A percentile compares a stretch with the other conserved stretches of the same genome.
Conservation (phyloP, 1,139 yeast species). For the Scheffersomyces insectosa region DNA sequence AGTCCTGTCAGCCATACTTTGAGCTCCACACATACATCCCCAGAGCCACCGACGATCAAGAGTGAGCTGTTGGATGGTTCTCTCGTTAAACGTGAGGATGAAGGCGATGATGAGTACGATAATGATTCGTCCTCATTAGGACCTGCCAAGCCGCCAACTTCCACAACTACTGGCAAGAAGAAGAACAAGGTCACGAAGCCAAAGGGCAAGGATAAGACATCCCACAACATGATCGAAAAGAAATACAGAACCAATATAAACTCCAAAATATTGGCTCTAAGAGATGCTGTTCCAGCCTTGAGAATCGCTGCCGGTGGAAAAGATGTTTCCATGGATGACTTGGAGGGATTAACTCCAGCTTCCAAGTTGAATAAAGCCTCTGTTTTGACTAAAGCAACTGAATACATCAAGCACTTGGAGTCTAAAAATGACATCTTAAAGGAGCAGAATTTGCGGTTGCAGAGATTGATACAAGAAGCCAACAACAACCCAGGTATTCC, state of each 20-base stretch:
- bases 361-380: conserved; percentile 85
- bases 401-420: conserved; percentile 83
- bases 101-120: conserved; percentile 6
- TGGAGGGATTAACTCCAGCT: conserved; percentile 90
- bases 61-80: neutral
- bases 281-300: conserved; percentile 75
- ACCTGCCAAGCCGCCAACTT: conserved; percentile 1
- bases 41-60: conserved; percentile 21
- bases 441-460: conserved; percentile 56
- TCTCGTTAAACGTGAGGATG: conserved; percentile 3
- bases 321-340: conserved; percentile 45
- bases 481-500: conserved; percentile 2
- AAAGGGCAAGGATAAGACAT: conserved; percentile 53
- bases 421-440: conserved; percentile 58
- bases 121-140: conserved; percentile 1
- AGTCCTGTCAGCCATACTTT: conserved; percentile 29
- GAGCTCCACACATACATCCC: conserved; percentile 35
- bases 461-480: conserved; percentile 29
- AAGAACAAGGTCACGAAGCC: conserved; percentile 34
- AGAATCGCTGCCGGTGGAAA: conserved; percentile 47
- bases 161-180: conserved; percentile 4
- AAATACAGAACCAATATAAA: conserved; percentile 77
- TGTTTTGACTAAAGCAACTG: conserved; percentile 85
- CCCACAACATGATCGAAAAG: conserved; percentile 82
- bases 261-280: conserved; percentile 65